Percentiles rank a stretch among this genome's conserved stretches.
Conservation (phyloP, 805 yeast species). For the Pichia thaimueangensis region DNA sequence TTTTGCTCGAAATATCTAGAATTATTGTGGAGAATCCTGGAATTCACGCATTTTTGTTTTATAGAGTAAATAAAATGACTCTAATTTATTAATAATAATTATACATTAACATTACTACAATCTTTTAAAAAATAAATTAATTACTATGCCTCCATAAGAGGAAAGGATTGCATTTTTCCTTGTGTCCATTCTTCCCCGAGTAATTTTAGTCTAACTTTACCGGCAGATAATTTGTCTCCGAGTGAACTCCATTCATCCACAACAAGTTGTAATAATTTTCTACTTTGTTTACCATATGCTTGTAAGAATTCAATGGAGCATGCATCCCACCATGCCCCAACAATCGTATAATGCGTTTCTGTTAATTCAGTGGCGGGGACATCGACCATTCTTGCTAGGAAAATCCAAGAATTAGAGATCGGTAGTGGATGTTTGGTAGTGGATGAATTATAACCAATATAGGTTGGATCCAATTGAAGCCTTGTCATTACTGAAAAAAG, state of each 20-base stretch:
- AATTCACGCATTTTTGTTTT: too few relatives aligned
- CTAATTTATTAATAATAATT: too few relatives aligned
- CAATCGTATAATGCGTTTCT: conserved; percentile 64
- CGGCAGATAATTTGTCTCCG: conserved; percentile 51
- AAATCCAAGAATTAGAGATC: conserved; percentile 54
- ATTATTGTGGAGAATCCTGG: too few relatives aligned
- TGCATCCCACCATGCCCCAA: conserved; percentile 91
- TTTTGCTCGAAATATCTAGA: too few relatives aligned
- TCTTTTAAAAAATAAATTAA: too few relatives aligned
- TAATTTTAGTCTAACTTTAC: conserved; percentile 70
- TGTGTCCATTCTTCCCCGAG: conserved; percentile 74
- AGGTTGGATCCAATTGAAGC: conserved; percentile 27
- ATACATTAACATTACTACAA: too few relatives aligned
- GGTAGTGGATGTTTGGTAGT: conserved; percentile 47
- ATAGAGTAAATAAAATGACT: too few relatives aligned
- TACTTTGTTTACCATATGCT: conserved; percentile 64
- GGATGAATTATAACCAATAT: conserved; percentile 19
- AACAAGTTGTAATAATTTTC: conserved; percentile 47
- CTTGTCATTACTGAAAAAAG: conserved; percentile 73
- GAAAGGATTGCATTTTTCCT: conserved; percentile 41
- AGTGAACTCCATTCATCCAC: conserved; percentile 50
- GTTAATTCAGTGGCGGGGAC: conserved; percentile 41
- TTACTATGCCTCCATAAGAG: conserved; percentile 40
- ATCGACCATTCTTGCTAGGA: conserved; percentile 69
- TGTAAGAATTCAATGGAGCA: conserved; percentile 49